These are phyloP conservation scores for Neonectria ditissima DNA, from an alignment of 2,329 filamentous ascomycete species.

Conservation along the genomic window DNA sequence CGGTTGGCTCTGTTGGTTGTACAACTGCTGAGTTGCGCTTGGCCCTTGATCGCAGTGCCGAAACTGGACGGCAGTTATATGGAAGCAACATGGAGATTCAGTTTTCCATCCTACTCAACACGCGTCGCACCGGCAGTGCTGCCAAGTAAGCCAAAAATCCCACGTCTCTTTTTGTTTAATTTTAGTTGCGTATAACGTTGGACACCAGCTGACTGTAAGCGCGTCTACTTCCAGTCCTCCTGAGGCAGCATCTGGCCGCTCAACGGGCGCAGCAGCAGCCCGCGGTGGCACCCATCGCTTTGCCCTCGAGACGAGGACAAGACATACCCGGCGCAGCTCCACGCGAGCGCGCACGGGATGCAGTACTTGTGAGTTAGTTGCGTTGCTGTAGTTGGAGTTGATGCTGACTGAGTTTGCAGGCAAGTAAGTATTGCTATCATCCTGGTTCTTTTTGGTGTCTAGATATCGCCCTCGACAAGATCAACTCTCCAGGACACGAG, in stretches of 20 bases:
- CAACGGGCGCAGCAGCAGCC: slow-evolving; percentile 33
- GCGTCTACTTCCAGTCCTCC: slow-evolving; percentile 31
- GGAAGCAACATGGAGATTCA: slow-evolving; percentile 52
- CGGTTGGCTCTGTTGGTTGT: neutral
- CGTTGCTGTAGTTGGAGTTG: neutral
- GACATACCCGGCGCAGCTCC: slow-evolving; percentile 54
- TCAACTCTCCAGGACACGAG: slow-evolving; percentile 2
- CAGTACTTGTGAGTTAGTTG: slow-evolving; percentile 50
- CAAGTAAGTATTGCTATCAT: slow-evolving; percentile 47
- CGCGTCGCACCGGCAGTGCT: slow-evolving; percentile 33
- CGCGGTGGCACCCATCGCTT: slow-evolving; percentile 51
- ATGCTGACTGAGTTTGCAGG: slow-evolving; percentile 38
- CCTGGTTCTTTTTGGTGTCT: neutral
- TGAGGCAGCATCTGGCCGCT: slow-evolving; percentile 26
- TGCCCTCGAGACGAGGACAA: slow-evolving; percentile 52
- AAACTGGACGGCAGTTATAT: slow-evolving; percentile 17
- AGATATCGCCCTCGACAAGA: neutral
- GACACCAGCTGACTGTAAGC: slow-evolving; percentile 27
- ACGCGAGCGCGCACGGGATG: slow-evolving; percentile 54
- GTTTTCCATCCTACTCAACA: slow-evolving; percentile 50
- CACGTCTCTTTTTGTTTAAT: slow-evolving; percentile 3
- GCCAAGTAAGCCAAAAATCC: slow-evolving; percentile 41
- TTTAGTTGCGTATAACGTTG: neutral
- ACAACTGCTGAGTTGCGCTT: slow-evolving; percentile 3
- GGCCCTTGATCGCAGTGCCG: slow-evolving; percentile 14